These are phyloP conservation scores for Botryotinia calthae DNA, from an alignment of 2,329 filamentous ascomycete species.

Conservation along the genomic window DNA sequence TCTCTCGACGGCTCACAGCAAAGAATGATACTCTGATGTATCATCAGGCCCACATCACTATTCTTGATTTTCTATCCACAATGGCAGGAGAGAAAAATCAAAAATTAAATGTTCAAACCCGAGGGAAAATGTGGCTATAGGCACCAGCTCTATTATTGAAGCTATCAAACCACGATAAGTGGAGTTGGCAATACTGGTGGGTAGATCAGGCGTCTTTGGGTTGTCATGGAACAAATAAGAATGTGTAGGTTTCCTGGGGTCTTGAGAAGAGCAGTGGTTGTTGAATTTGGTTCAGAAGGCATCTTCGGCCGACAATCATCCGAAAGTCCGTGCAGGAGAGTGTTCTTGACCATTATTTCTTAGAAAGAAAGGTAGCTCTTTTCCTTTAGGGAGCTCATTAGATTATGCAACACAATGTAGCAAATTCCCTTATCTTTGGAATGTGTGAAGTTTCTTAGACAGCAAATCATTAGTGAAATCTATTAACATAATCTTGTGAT, in stretches of 20 bases:
- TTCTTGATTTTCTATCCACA: neutral
- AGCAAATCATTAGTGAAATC: neutral
- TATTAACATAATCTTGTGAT: neutral
- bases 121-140: no score
- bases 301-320: conserved; percentile 4
- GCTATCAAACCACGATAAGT: neutral
- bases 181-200: neutral
- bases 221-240: neutral
- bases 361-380: neutral
- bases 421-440: neutral
- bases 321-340: neutral
- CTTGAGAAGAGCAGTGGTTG: neutral
- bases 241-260: neutral
- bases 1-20: neutral
- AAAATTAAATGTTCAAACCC: neutral
- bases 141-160: neutral
- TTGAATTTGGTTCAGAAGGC: neutral
- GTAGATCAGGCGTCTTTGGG: neutral
- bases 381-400: neutral
- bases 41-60: neutral
- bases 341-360: neutral
- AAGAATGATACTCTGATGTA: neutral
- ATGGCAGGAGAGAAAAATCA: neutral
- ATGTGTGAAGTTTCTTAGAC: neutral
- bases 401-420: neutral